Evolutionary conservation across 2,329 filamentous ascomycete genomes (phyloP), one percentile per base, ranked within the genome.

Genomic region (Ophiocordyceps australis): DNA sequence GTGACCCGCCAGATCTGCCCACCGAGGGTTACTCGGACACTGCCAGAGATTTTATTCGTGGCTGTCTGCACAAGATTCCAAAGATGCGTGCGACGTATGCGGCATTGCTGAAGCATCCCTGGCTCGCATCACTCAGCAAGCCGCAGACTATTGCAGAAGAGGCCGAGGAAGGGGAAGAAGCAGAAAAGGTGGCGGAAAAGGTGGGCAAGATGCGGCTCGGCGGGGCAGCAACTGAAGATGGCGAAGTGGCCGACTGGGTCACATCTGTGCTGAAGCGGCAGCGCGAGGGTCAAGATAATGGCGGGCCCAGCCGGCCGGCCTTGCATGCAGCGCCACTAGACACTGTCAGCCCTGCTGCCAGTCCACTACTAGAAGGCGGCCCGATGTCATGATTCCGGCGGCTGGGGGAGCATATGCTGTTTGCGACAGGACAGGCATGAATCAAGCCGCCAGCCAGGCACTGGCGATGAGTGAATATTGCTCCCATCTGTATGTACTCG

Each of bases 11-110:
- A 9, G 74, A 78, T 41, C 69, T 98, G 17, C 89, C 89, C 0
- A 58, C 63, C 5, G 68, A 78, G 29, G 73, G 69, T 15, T 98
- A 79, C 47, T 89, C 85, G 1, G 65, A 76, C 29, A 63, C 68
- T 5, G 82, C 86, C 3, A 74, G 74, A 29, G 77, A 86, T 39
- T 98, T 98, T 52, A 86, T 98, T 14, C 64, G 67, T 20, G 75
- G 75, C 23, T 95, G 89, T 47, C 62, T 98, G 24, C 83, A 94
- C 59, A 98, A 98, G 50, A 77, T 81, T 14, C 81, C 89, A 7
- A 79, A 80, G 38, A 68, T 91, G 31, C 73, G 89, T n/a, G 86
- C 85, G n/a, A 89, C 79, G 0, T 98, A 98, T 46, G 71, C 76
- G 26, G 83, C 81, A 62, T 66, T 98, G 5, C 63, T 98, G 9